These are phyloP conservation scores for Rhodocollybia butyracea DNA, from an alignment of 768 basidiomycete genomes.

Conservation along the genomic window DNA sequence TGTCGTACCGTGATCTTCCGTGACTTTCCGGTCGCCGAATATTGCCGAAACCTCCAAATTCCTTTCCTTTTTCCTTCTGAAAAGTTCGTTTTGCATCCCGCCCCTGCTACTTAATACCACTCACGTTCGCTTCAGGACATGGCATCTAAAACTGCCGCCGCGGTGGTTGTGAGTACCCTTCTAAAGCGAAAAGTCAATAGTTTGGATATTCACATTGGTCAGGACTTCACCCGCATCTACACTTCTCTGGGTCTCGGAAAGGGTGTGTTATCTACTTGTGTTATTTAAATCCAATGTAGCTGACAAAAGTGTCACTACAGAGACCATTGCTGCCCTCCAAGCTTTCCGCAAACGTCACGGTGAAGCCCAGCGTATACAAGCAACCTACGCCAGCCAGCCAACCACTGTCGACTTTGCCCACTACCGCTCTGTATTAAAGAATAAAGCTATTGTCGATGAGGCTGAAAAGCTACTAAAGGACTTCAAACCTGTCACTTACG, in stretches of 20 bases:
- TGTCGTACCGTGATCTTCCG: too few relatives aligned
- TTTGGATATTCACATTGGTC: constrained; percentile 11
- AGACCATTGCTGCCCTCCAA: constrained; percentile 87
- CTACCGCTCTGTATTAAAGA: constrained; percentile 91
- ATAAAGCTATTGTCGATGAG: constrained; percentile 88
- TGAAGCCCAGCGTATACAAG: constrained; percentile 77
- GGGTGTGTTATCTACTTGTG: constrained; percentile 52
- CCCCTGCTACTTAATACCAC: too few relatives aligned
- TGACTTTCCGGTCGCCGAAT: too few relatives aligned
- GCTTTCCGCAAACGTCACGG: constrained; percentile 95
- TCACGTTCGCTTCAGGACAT: constrained; percentile 30
- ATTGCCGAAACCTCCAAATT: too few relatives aligned
- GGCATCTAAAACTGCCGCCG: constrained; percentile 52
- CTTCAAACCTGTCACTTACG: constrained; percentile 95
- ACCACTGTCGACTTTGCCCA: constrained; percentile 87
- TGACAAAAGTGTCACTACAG: constrained; percentile 33
- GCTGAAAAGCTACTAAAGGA: constrained; percentile 84
- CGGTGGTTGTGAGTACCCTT: constrained; percentile 37
- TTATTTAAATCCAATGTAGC: neutral
- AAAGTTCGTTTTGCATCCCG: too few relatives aligned
- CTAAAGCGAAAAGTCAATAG: neutral
- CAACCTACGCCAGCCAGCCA: constrained; percentile 62
- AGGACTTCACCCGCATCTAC: constrained; percentile 88
- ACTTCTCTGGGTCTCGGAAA: constrained; percentile 81
- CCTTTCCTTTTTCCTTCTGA: too few relatives aligned